These are phyloP conservation scores for Blastomyces parvus DNA, from an alignment of 2,329 filamentous ascomycete genomes.

Conservation along the genomic window DNA sequence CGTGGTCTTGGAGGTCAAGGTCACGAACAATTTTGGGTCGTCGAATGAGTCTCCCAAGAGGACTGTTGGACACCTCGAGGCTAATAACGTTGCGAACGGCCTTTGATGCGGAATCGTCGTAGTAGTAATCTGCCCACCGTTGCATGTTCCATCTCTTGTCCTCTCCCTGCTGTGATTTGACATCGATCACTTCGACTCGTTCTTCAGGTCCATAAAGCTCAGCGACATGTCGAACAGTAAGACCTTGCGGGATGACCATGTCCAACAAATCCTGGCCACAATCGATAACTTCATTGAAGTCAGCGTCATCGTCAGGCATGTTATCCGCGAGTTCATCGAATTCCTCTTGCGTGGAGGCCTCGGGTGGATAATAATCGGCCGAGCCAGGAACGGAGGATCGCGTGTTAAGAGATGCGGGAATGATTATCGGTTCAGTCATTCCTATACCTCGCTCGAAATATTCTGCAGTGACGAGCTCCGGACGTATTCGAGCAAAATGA, in stretches of 20 bases:
- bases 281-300: conserved; percentile 42
- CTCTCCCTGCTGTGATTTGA: conserved; percentile 58
- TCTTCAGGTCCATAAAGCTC: conserved; percentile 56
- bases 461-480: conserved; percentile 53
- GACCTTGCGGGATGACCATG: conserved; percentile 56
- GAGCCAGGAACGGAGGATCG: conserved; percentile 33
- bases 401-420: conserved; percentile 53
- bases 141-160: conserved; percentile 56
- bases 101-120: conserved; percentile 51
- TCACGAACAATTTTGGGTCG: conserved; percentile 57
- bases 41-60: conserved; percentile 51
- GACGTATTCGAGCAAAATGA: conserved; percentile 53
- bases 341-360: conserved; percentile 28
- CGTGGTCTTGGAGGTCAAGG: conserved; percentile 45
- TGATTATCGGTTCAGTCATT: conserved; percentile 59
- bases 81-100: conserved; percentile 60
- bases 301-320: conserved; percentile 22
- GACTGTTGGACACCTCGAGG: conserved; percentile 56
- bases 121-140: conserved; percentile 59
- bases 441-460: conserved; percentile 53
- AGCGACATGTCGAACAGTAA: conserved; percentile 55
- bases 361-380: conserved; percentile 19
- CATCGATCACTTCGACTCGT: conserved; percentile 57
- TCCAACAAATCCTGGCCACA: conserved; percentile 56
- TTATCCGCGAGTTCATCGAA: conserved; percentile 31